Evolutionary conservation across 2,329 filamentous ascomycete species (phyloP).

Genomic region (Aspergillus pseudoviridinutans): DNA sequence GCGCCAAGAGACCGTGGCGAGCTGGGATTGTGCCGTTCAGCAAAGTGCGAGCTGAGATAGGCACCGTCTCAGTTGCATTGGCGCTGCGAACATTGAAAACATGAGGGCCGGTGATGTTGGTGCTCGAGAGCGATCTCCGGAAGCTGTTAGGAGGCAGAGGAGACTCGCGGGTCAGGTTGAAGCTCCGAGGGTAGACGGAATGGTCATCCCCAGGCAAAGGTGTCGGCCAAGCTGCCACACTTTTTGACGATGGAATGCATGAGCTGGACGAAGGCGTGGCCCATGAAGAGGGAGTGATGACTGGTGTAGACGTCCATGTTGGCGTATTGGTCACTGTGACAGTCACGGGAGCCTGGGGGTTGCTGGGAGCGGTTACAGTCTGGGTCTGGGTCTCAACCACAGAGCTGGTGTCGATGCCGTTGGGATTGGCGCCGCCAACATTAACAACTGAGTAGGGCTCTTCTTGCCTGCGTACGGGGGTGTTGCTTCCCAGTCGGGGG

Average conservation of each 20-base stretch:
- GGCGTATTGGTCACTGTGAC: conserved; percentile 19
- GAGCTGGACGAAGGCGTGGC: conserved; percentile 10
- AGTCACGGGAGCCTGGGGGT: conserved; percentile 20
- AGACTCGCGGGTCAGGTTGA: background rate
- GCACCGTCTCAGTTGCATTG: conserved; percentile 4
- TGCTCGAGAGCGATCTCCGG: background rate
- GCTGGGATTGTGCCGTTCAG: conserved; percentile 7
- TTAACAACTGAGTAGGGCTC: conserved; percentile 30
- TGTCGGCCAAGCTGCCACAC: background rate
- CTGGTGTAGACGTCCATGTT: conserved; percentile 15
- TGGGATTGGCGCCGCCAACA: conserved; percentile 22
- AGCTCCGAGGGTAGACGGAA: background rate
- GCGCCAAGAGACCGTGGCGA: background rate
- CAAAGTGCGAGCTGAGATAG: conserved; percentile 5
- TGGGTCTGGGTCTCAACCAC: conserved; percentile 15
- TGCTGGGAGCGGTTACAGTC: conserved; percentile 12
- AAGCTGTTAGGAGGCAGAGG: background rate
- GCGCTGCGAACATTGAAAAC: conserved; percentile 2
- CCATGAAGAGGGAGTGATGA: conserved; percentile 17
- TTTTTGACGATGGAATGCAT: background rate
- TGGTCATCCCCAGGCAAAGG: background rate
- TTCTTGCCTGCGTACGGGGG: conserved; percentile 21
- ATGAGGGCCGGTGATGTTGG: background rate
- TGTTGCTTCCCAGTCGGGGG: conserved; percentile 13
- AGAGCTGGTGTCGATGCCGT: conserved; percentile 10